Percentiles rank a stretch among this genome's conserved stretches.
These are phyloP conservation scores for Stylonectria norvegica DNA, from an alignment of 2,329 filamentous ascomycete genomes.

Conservation along the genomic window DNA sequence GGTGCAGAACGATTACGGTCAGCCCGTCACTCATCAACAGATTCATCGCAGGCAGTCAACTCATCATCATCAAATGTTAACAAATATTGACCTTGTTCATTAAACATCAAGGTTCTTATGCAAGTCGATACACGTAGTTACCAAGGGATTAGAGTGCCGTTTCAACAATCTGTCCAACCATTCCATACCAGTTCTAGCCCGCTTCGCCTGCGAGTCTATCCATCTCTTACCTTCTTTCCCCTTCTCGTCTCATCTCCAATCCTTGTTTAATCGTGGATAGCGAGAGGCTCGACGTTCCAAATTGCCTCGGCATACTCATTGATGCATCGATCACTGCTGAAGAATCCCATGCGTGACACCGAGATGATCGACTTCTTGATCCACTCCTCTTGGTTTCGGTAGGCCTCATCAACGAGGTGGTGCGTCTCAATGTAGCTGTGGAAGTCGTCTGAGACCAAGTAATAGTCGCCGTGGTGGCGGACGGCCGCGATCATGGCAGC, in stretches of 20 bases:
- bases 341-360: slow-evolving; percentile 95
- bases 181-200: slow-evolving; percentile 1
- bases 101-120: no score
- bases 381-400: slow-evolving; percentile 91
- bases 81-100: no score
- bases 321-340: slow-evolving; percentile 91
- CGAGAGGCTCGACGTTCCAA: slow-evolving; percentile 90
- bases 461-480: slow-evolving; percentile 92
- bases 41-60: no score
- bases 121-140: no score
- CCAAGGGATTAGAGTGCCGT: no score
- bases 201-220: slow-evolving; percentile 13
- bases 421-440: slow-evolving; percentile 92
- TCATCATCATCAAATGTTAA: no score
- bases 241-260: slow-evolving; percentile 7
- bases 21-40: no score
- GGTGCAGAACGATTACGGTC: no score
- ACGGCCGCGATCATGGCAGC: slow-evolving; percentile 80
- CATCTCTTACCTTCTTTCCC: slow-evolving; percentile 2
- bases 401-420: slow-evolving; percentile 83
- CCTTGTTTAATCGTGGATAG: slow-evolving; percentile 36
- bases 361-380: slow-evolving; percentile 83
- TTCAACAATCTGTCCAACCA: slow-evolving; percentile 16
- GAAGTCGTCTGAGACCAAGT: slow-evolving; percentile 97
- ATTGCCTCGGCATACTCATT: slow-evolving; percentile 96